Conservation (phyloP, 768 basidiomycete genomes). For the Goffeauzyma gilvescens region DNA sequence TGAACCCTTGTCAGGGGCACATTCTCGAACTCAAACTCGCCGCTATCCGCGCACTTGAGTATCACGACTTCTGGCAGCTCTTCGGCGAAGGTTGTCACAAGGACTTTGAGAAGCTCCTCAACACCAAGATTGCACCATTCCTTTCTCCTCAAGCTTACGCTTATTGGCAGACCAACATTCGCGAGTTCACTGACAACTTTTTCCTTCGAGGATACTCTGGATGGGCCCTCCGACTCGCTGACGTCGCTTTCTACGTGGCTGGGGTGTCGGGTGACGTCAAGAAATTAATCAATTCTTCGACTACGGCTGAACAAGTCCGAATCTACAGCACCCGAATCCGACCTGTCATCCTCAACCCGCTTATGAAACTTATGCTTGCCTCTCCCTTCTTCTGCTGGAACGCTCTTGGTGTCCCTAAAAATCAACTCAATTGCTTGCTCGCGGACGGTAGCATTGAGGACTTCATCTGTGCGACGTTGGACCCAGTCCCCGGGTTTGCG, state of each 20-base stretch:
- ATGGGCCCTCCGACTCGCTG: constrained; percentile 47
- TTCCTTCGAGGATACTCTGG: constrained; percentile 52
- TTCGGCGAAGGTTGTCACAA: constrained; percentile 50
- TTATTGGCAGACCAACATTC: constrained; percentile 51
- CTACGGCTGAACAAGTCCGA: constrained; percentile 41
- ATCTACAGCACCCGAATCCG: constrained; percentile 47
- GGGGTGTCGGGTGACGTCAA: constrained; percentile 44
- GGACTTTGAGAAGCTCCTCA: constrained; percentile 44
- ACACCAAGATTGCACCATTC: constrained; percentile 44
- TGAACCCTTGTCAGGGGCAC: constrained; percentile 61
- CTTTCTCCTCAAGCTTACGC: constrained; percentile 49
- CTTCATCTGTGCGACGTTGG: constrained; percentile 34
- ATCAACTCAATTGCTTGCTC: constrained; percentile 47
- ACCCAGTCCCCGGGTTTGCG: constrained; percentile 31
- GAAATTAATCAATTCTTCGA: constrained; percentile 40
- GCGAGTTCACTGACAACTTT: constrained; percentile 39
- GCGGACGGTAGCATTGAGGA: constrained; percentile 32
- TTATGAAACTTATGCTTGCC: constrained; percentile 33
- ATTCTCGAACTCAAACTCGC: constrained; percentile 63
- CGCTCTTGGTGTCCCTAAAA: constrained; percentile 54
- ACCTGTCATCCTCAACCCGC: constrained; percentile 44
- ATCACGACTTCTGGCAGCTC: constrained; percentile 45
- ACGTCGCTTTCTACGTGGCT: constrained; percentile 42
- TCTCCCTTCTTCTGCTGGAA: constrained; percentile 47
- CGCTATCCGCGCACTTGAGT: constrained; percentile 41